A percentile compares a stretch with the other conserved stretches of the same genome.
These are phyloP conservation scores for Dissophora ornata DNA, from an alignment of 192 early-diverging fungal genomes.

Conservation along the genomic window DNA sequence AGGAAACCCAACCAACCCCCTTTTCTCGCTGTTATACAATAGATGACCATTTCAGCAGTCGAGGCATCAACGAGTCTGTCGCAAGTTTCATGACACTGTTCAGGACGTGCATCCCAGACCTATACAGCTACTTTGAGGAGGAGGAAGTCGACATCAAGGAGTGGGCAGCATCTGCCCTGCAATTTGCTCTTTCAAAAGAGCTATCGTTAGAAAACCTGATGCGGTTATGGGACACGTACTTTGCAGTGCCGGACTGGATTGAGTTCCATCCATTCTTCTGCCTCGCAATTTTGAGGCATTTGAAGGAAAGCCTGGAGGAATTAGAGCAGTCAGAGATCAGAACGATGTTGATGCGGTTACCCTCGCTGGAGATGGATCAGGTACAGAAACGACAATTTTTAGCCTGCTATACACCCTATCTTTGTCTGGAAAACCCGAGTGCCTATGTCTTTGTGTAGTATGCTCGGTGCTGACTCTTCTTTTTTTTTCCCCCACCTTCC, in stretches of 20 bases:
- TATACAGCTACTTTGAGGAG: slow-evolving; percentile 95
- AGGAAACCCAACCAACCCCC: too few species aligned
- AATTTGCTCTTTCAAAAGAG: slow-evolving; percentile 82
- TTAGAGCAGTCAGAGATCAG: slow-evolving; percentile 93
- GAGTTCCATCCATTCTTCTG: slow-evolving; percentile 89
- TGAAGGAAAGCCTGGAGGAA: slow-evolving; percentile 87
- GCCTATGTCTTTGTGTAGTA: too few species aligned
- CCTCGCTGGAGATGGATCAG: slow-evolving; percentile 74
- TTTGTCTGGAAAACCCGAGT: too few species aligned
- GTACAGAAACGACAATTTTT: slow-evolving; percentile 33
- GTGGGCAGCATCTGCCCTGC: slow-evolving; percentile 87
- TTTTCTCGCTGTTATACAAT: too few species aligned
- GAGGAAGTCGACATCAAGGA: slow-evolving; percentile 92
- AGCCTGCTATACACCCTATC: too few species aligned
- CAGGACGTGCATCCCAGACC: slow-evolving; percentile 84
- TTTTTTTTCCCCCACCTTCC: not conserved
- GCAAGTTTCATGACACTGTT: slow-evolving; percentile 90
- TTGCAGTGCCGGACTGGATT: slow-evolving; percentile 78
- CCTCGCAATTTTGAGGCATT: slow-evolving; percentile 76
- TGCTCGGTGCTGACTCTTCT: not conserved
- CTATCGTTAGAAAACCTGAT: slow-evolving; percentile 84
- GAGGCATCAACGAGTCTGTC: slow-evolving; percentile 79
- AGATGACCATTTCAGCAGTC: slow-evolving; percentile 76
- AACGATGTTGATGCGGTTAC: slow-evolving; percentile 82
- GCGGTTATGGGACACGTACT: slow-evolving; percentile 92